Evolutionary conservation across 108 stramenopile species (phyloP).

Genomic region (Skeletonema grethae): DNA sequence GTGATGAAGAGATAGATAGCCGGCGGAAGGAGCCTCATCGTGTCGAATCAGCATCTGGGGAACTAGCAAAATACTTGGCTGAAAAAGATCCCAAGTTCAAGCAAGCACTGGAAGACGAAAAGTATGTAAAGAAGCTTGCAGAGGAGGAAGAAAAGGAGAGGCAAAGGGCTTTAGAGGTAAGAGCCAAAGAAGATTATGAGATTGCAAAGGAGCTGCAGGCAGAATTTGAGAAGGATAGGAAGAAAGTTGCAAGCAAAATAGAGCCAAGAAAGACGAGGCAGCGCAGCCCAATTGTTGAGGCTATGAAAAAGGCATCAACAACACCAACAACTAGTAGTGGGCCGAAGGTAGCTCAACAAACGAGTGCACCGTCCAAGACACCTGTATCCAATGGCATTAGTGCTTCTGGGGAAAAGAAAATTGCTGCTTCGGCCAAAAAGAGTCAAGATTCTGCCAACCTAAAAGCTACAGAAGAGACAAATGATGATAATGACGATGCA

Average conservation of each 20-base stretch:
- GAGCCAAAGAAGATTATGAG: slow-evolving; percentile 18
- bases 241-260: not conserved
- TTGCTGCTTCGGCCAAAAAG: not conserved
- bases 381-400: not conserved
- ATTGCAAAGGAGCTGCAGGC: slow-evolving; percentile 19
- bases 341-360: not conserved
- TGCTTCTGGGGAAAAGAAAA: not conserved
- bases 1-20: not conserved
- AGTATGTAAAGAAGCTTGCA: slow-evolving; percentile 19
- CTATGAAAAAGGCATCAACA: slow-evolving; percentile 17
- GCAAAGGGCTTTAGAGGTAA: slow-evolving; percentile 8
- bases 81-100: slow-evolving; percentile 34
- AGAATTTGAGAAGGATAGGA: slow-evolving; percentile 6
- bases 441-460: not conserved
- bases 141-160: slow-evolving; percentile 12
- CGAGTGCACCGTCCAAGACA: not conserved
- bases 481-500: not conserved
- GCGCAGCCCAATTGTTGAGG: slow-evolving; percentile 15
- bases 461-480: not conserved
- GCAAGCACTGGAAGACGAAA: slow-evolving; percentile 25
- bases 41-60: slow-evolving; percentile 10
- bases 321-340: not conserved
- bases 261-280: slow-evolving; percentile 9
- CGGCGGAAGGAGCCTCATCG: slow-evolving; percentile 16
- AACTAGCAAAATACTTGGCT: slow-evolving; percentile 21